Evolutionary conservation across 2,329 filamentous ascomycete genomes (phyloP).

Genomic region (Pseudogymnoascus sp.): DNA sequence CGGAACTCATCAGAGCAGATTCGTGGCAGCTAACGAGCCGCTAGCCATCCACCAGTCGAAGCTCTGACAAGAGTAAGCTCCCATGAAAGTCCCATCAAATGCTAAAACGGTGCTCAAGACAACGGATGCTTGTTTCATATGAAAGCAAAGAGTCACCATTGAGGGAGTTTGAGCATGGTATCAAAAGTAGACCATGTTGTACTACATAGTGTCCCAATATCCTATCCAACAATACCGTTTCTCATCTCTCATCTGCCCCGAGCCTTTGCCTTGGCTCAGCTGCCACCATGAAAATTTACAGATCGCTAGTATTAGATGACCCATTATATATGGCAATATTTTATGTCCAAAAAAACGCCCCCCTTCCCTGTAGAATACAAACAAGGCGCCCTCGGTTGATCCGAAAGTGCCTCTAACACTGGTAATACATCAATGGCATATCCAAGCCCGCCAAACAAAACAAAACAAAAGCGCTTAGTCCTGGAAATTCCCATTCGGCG

Average conservation of each 20-base stretch:
- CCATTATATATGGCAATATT: not conserved
- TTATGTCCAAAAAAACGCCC: not conserved
- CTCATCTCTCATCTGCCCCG: not conserved
- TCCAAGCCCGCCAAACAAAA: not conserved
- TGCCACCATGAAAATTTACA: not conserved
- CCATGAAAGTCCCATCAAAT: not conserved
- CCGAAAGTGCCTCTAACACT: not conserved
- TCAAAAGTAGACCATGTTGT: not conserved
- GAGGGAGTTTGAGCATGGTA: not conserved
- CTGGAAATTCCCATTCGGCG: constrained; percentile 19
- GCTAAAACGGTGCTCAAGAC: not conserved
- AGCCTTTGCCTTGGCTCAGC: not conserved
- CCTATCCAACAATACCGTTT: not conserved
- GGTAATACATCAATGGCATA: not conserved
- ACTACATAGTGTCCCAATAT: not conserved
- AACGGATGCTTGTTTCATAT: not conserved
- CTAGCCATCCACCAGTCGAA: not conserved
- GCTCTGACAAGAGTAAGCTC: not conserved
- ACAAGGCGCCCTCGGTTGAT: not conserved
- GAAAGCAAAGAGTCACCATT: not conserved
- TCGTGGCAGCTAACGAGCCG: not conserved
- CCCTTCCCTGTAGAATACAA: not conserved
- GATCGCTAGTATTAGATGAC: not conserved
- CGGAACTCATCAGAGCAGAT: not conserved
- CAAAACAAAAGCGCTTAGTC: constrained; percentile 13